Evolutionary conservation across 202 grass and related monocot genomes (phyloP).

Genomic region (Sporobolus alterniflorus): DNA sequence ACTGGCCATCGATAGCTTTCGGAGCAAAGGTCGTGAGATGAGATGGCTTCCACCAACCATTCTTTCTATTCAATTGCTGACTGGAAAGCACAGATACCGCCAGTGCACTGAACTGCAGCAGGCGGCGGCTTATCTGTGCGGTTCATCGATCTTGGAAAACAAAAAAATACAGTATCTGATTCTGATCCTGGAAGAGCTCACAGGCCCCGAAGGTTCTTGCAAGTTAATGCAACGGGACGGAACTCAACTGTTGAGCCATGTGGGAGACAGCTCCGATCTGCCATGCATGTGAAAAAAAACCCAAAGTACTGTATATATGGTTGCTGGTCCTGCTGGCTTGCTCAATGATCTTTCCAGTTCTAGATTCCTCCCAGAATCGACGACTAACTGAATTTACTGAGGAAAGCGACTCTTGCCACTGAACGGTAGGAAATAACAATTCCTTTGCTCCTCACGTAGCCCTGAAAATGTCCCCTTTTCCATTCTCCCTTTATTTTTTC

Average conservation of each 20-base stretch:
- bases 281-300: conserved; percentile 10
- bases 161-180: not conserved
- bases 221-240: conserved; percentile 13
- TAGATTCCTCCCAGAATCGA: not conserved
- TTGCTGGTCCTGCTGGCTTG: not conserved
- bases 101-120: not conserved
- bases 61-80: conserved; percentile 8
- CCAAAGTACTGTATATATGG: not conserved
- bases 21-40: not conserved
- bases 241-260: conserved; percentile 34
- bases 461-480: conserved; percentile 10
- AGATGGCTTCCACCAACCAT: conserved; percentile 28
- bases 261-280: conserved; percentile 34
- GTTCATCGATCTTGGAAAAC: not conserved
- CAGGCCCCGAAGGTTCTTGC: not conserved
- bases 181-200: not conserved
- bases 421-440: conserved; percentile 1
- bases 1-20: conserved; percentile 27
- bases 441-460: conserved; percentile 19
- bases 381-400: not conserved
- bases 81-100: conserved; percentile 18
- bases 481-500: not conserved
- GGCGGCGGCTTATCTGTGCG: not conserved
- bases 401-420: conserved; percentile 1
- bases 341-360: not conserved